A percentile compares a stretch with the other conserved stretches of the same genome.
Conservation (phyloP, 129 eudicot species). For the Chrysanthemum makinoi region DNA sequence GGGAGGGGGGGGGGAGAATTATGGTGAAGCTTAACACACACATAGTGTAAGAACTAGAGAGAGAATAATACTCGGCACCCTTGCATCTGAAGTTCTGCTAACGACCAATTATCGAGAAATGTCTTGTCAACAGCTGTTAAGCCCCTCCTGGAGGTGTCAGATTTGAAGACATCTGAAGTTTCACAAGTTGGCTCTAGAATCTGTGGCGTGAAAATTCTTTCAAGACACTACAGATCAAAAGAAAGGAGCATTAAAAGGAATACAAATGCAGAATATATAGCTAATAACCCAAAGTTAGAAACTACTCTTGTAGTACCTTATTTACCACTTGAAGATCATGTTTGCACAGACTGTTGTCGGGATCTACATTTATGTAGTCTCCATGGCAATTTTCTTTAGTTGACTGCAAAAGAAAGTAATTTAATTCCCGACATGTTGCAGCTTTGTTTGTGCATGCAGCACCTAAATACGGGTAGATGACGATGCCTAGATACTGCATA, state of each 20-base stretch:
- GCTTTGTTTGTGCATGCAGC: background rate
- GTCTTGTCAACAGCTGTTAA: background rate
- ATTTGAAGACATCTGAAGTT: background rate
- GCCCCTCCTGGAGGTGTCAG: background rate
- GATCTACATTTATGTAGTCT: slow-evolving; percentile 30
- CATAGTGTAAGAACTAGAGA: background rate
- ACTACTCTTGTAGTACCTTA: slow-evolving; percentile 13
- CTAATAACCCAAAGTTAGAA: background rate
- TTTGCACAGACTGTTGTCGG: slow-evolving; percentile 23
- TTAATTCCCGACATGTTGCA: background rate
- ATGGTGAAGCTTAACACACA: background rate
- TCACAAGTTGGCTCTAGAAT: slow-evolving; percentile 29
- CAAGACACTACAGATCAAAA: slow-evolving; percentile 19
- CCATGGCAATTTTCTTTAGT: slow-evolving; percentile 26
- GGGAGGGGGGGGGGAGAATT: too few species aligned
- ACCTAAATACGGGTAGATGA: background rate
- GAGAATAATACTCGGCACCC: slow-evolving; percentile 22
- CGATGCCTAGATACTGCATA: background rate
- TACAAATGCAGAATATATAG: background rate
- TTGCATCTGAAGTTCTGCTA: slow-evolving; percentile 13
- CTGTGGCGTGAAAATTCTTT: background rate
- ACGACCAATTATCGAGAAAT: background rate
- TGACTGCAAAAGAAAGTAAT: slow-evolving; percentile 13
- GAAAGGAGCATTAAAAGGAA: background rate
- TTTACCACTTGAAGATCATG: slow-evolving; percentile 20